These are phyloP conservation scores for Colletotrichum graminicola DNA, from an alignment of 2,329 filamentous ascomycete genomes.

Conservation along the genomic window DNA sequence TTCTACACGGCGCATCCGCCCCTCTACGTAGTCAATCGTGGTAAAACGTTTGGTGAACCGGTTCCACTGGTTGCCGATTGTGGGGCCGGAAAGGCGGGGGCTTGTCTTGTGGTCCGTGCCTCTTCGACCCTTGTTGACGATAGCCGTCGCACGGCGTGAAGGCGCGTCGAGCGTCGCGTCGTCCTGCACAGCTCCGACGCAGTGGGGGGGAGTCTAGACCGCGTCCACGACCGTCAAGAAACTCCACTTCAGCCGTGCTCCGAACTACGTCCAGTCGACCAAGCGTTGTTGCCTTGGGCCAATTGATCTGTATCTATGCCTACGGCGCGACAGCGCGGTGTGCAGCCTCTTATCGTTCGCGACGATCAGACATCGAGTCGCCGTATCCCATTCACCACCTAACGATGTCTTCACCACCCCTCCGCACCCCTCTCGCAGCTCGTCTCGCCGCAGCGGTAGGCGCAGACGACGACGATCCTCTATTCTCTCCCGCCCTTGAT, in stretches of 20 bases:
- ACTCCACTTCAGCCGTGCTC: conserved; percentile 1
- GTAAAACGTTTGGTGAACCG: conserved; percentile 9
- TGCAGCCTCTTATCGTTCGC: not conserved
- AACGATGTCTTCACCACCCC: conserved; percentile 23
- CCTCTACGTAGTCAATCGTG: not conserved
- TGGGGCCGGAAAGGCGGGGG: conserved; percentile 18
- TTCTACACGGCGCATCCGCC: not conserved
- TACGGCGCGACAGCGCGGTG: not conserved
- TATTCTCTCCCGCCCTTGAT: conserved; percentile 56
- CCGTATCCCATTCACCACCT: not conserved
- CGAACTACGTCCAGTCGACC: not conserved
- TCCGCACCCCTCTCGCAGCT: conserved; percentile 28
- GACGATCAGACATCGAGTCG: not conserved
- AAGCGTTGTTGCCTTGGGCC: not conserved
- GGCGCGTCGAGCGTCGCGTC: conserved; percentile 30
- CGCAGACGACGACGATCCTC: conserved; percentile 52
- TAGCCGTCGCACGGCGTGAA: not conserved
- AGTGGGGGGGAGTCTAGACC: conserved; percentile 1
- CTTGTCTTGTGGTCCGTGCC: not conserved
- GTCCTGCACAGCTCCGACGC: conserved; percentile 8
- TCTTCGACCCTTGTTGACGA: conserved; percentile 11
- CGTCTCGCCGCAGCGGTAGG: conserved; percentile 15
- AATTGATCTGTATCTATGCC: not conserved
- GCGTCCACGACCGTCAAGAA: conserved; percentile 8
- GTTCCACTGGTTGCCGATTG: conserved; percentile 14